phyloP scores from a whole-genome alignment of 1,139 yeast genomes.

The Debaryomyces sp. region DNA sequence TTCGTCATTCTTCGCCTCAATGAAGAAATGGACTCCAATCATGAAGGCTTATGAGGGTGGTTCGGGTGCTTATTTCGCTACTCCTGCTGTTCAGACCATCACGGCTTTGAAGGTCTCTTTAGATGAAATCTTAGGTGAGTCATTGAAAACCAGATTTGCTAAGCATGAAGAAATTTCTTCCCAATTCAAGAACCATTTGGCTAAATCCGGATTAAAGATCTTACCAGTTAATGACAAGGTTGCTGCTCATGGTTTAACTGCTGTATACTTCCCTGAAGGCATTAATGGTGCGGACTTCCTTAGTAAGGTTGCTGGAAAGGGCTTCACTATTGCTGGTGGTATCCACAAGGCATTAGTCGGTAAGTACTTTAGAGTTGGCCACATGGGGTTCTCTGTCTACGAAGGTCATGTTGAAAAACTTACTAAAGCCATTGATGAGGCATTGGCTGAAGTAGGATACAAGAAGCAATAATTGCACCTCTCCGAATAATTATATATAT shows the following conservation, averaged over 20 bases:
- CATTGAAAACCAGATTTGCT: slow-evolving; percentile 64
- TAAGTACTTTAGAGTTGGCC: slow-evolving; percentile 91
- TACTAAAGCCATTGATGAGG: slow-evolving; percentile 38
- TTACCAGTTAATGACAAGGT: slow-evolving; percentile 62
- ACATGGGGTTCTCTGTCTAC: slow-evolving; percentile 73
- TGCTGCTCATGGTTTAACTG: slow-evolving; percentile 88
- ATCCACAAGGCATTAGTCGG: slow-evolving; percentile 80
- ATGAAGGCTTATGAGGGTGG: slow-evolving; percentile 87
- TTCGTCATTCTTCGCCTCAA: slow-evolving; percentile 69
- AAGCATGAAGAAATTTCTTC: slow-evolving; percentile 66
- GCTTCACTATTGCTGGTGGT: slow-evolving; percentile 90
- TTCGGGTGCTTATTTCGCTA: slow-evolving; percentile 85
- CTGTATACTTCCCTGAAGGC: slow-evolving; percentile 81
- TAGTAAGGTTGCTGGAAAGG: slow-evolving; percentile 57
- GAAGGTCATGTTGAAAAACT: slow-evolving; percentile 47
- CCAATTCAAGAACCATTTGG: slow-evolving; percentile 61
- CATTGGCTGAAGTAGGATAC: slow-evolving; percentile 35
- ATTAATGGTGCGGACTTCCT: slow-evolving; percentile 67
- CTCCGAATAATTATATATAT: not conserved
- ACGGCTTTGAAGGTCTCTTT: slow-evolving; percentile 81
- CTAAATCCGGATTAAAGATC: slow-evolving; percentile 64
- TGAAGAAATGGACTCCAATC: slow-evolving; percentile 87
- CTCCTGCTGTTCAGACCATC: slow-evolving; percentile 87
- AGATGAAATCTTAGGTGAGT: slow-evolving; percentile 63
- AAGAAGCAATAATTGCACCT: not conserved